Conservation (phyloP, 78 protist species). For the Dictyostelium intermedium region DNA sequence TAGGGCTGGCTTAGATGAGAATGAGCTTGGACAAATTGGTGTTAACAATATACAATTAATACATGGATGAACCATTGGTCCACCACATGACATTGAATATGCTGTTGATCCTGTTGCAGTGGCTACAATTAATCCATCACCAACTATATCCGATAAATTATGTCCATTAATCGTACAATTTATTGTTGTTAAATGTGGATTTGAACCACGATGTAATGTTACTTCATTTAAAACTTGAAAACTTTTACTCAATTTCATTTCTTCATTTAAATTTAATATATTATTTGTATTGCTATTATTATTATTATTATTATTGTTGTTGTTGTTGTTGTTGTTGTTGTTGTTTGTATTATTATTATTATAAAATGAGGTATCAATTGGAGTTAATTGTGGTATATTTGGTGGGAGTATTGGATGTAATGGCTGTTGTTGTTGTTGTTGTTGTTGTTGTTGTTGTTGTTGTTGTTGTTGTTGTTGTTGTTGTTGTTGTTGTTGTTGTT, state of each 20-base stretch:
- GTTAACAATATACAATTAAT: conserved; percentile 89
- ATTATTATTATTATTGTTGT: neutral
- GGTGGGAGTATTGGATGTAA: neutral
- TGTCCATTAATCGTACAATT: conserved; percentile 83
- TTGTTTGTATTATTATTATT: neutral
- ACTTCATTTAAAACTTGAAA: conserved; percentile 83
- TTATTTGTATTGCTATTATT: neutral
- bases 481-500: no score
- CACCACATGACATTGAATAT: conserved; percentile 93
- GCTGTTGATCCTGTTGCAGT: conserved; percentile 94
- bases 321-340: neutral
- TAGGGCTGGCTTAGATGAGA: conserved; percentile 92
- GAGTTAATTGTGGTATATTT: neutral
- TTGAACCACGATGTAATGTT: conserved; percentile 75
- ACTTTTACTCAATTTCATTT: neutral
- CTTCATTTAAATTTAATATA: no score
- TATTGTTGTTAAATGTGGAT: conserved; percentile 81
- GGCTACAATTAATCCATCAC: conserved; percentile 77
- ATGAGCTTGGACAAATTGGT: conserved; percentile 93
- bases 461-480: no score
- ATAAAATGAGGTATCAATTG: neutral
- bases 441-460: no score
- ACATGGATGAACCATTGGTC: conserved; percentile 92
- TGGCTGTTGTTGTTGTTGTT: conserved; percentile 41
- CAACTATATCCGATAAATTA: conserved; percentile 88